phyloP scores from a whole-genome alignment of 805 yeast species.

The Dipodascopsis uninucleata region DNA sequence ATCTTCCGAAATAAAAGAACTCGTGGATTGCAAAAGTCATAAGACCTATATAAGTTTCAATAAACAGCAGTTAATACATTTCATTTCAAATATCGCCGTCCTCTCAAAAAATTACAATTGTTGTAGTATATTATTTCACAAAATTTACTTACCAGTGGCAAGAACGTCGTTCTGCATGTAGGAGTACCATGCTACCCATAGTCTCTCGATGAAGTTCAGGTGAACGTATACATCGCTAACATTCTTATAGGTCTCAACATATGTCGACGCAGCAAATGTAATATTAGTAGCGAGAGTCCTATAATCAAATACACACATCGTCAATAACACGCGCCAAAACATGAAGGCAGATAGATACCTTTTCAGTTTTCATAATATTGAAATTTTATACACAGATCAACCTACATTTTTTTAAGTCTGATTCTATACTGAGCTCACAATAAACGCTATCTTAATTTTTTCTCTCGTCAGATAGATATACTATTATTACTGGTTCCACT shows the following conservation, averaged over 20 bases:
- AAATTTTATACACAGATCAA: not conserved
- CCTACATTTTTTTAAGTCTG: not conserved
- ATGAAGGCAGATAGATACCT: not conserved
- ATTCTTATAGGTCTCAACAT: slow-evolving; percentile 18
- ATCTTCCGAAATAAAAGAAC: slow-evolving; percentile 83
- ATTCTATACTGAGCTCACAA: too few relatives aligned
- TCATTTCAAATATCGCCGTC: not conserved
- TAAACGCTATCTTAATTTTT: too few relatives aligned
- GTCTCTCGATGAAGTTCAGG: slow-evolving; percentile 54
- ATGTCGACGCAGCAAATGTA: slow-evolving; percentile 15
- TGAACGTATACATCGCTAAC: slow-evolving; percentile 39
- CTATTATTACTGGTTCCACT: too few relatives aligned
- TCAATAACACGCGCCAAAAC: not conserved
- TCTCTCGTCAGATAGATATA: too few relatives aligned
- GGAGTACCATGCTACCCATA: slow-evolving; percentile 88
- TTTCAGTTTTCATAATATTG: not conserved
- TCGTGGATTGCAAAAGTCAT: slow-evolving; percentile 82
- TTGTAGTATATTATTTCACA: not conserved
- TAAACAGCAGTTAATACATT: not conserved
- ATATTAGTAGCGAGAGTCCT: too few relatives aligned
- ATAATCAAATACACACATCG: not conserved
- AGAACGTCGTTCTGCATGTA: slow-evolving; percentile 82
- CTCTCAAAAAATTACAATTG: not conserved
- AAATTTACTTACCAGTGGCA: slow-evolving; percentile 64
- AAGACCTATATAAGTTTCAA: slow-evolving; percentile 41